A percentile compares a stretch with the other conserved stretches of the same genome.
phyloP scores from a whole-genome alignment of 169 alveolate species.

The Plasmodium berghei region DNA sequence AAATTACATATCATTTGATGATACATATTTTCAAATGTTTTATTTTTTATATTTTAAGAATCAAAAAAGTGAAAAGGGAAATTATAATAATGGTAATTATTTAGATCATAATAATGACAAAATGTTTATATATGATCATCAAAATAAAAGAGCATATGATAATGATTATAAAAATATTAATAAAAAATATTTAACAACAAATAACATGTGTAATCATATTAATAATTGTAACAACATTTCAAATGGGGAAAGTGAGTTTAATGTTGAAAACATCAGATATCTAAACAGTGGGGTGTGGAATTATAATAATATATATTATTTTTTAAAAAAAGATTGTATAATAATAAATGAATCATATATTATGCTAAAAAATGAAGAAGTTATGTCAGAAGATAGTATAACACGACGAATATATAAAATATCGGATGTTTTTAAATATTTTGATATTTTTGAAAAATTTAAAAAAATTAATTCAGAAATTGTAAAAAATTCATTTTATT shows the following conservation, averaged over 20 bases:
- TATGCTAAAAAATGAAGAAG: slow-evolving; percentile 43
- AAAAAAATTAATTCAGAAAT: slow-evolving; percentile 46
- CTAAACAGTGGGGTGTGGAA: not conserved
- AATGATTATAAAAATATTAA: not conserved
- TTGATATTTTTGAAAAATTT: slow-evolving; percentile 47
- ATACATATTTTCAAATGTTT: slow-evolving; percentile 32
- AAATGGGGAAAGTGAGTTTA: not conserved
- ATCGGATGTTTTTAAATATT: slow-evolving; percentile 60
- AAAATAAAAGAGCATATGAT: not conserved
- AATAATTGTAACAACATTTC: not conserved
- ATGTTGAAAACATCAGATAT: not conserved
- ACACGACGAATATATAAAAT: slow-evolving; percentile 48
- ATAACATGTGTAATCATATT: not conserved
- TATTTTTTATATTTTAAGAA: slow-evolving; percentile 31
- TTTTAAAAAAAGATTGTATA: slow-evolving; percentile 36
- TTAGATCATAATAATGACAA: too few relatives aligned
- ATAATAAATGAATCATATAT: slow-evolving; percentile 29
- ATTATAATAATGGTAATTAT: not conserved
- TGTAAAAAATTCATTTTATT: slow-evolving; percentile 42
- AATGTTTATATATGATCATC: too few relatives aligned
- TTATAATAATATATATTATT: slow-evolving; percentile 20
- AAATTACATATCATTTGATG: slow-evolving; percentile 39
- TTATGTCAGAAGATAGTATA: slow-evolving; percentile 26
- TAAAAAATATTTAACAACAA: not conserved
- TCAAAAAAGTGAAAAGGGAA: slow-evolving; percentile 12